Evolutionary conservation across 805 yeast species (phyloP).

Genomic region (Ascoidea tarda): DNA sequence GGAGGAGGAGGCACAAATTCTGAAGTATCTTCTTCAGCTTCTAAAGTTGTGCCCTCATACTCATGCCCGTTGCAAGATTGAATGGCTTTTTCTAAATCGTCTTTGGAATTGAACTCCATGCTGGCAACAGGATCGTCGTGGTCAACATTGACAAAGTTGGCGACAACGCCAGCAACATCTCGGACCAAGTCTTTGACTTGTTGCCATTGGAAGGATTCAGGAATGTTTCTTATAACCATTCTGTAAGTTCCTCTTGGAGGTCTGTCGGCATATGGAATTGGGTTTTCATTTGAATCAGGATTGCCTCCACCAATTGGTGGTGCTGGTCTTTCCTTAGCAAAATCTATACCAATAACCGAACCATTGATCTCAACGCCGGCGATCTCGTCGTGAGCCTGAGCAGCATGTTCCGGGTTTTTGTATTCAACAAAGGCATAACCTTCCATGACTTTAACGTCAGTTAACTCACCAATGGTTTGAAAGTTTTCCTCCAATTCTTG

Average conservation of each 20-base stretch:
- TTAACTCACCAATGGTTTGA: slow-evolving; percentile 48
- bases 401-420: slow-evolving; percentile 56
- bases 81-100: slow-evolving; percentile 63
- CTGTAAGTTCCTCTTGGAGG: slow-evolving; percentile 56
- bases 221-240: slow-evolving; percentile 54
- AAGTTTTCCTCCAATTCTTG: slow-evolving; percentile 61
- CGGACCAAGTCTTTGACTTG: slow-evolving; percentile 83
- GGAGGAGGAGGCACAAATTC: slow-evolving; percentile 16
- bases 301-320: not conserved
- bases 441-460: slow-evolving; percentile 56
- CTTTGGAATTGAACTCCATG: slow-evolving; percentile 49
- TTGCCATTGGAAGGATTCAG: slow-evolving; percentile 76
- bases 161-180: slow-evolving; percentile 28
- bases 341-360: slow-evolving; percentile 30
- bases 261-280: not conserved
- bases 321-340: slow-evolving; percentile 20
- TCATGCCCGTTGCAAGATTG: slow-evolving; percentile 58
- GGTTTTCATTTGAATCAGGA: not conserved
- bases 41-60: slow-evolving; percentile 41
- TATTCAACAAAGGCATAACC: slow-evolving; percentile 89
- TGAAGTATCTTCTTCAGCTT: slow-evolving; percentile 19
- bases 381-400: slow-evolving; percentile 60
- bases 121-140: slow-evolving; percentile 34
- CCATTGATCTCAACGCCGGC: slow-evolving; percentile 57
- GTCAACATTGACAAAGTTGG: slow-evolving; percentile 15